phyloP scores from a whole-genome alignment of 345 rosid species.

The Lumnitzera racemosa region DNA sequence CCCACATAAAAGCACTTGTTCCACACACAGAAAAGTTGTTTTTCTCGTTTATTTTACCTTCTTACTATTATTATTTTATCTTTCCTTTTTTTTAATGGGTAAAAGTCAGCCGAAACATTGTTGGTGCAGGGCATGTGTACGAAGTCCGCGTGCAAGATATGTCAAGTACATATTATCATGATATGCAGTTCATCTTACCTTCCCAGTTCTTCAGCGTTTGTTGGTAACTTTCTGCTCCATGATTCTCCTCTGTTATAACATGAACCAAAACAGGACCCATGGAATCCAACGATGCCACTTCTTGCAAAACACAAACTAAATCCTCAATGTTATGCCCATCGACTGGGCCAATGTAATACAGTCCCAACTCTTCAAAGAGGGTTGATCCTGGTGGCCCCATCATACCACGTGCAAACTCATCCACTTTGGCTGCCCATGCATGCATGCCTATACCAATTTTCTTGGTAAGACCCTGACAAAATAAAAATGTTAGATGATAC shows the following conservation, averaged over 20 bases:
- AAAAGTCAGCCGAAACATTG: too few relatives aligned
- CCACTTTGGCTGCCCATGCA: constrained; percentile 92
- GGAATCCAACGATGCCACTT: constrained; percentile 73
- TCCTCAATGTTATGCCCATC: constrained; percentile 92
- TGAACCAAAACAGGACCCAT: constrained; percentile 95
- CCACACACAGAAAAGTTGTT: too few relatives aligned
- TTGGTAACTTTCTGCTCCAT: constrained; percentile 17
- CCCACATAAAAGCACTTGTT: not conserved
- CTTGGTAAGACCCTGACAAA: constrained; percentile 67
- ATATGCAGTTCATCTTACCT: too few relatives aligned
- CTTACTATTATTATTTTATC: too few relatives aligned
- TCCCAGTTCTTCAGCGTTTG: constrained; percentile 3
- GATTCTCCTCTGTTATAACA: constrained; percentile 74
- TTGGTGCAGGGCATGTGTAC: too few relatives aligned
- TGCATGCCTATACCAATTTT: constrained; percentile 78
- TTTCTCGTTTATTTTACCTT: too few relatives aligned
- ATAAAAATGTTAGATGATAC: not conserved
- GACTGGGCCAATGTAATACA: constrained; percentile 90
- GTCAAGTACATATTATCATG: too few relatives aligned
- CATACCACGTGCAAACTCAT: constrained; percentile 97
- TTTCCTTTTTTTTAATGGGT: too few relatives aligned
- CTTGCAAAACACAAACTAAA: constrained; percentile 64
- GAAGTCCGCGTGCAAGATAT: too few relatives aligned
- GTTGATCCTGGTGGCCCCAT: constrained; percentile 87
- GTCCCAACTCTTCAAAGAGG: constrained; percentile 89